Base-by-base conservation (phyloP, 1,284 basidiomycete genomes). In the Leccinum pachyderme region DNA sequence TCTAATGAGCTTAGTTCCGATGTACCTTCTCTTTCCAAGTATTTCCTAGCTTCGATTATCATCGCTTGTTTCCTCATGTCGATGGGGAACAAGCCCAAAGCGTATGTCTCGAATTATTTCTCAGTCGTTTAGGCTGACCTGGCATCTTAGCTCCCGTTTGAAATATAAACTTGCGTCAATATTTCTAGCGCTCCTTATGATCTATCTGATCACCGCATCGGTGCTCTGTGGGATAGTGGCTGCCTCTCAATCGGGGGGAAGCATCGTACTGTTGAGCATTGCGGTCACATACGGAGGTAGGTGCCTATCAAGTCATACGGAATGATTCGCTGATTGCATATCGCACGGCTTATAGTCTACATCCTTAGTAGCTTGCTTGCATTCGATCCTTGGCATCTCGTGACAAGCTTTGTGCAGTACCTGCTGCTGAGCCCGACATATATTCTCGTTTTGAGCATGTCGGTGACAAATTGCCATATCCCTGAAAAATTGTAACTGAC, bases 31-130 rank as follows among this genome's bases (percentile, higher is more conserved):
- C 55, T 31, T 24, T 56, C 54, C 32, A 72, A 98, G 87, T 98
- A 95, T 70, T 74, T 87, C 31, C 89, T 97, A 78, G 82, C 87
- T 3, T 91, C 90, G 2, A 82, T 93, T 35, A 81, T 98, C 15
- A 81, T 95, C 15, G 87, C 91, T 0, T 91, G 88, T 63, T 98
- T 99, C 78, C 79, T 98, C 18, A 91, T 99, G 70, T 91, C 93
- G 0, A 95, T 99, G 91, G 96, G 97, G 5, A 99, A 98, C 71
- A 87, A 94, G 59, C 96, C 96, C 1, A 84, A 87, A 73, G 89
- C 92, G 83, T 92, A 68, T 61, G 84, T 71, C 27, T 39, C 5
- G 18, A 2, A 45, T 50, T 49, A 25, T 18, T 28, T 24, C 8
- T 37, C 5, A 29, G n/a, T 41, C n/a, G 4, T 39, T 29, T 4